Conservation (phyloP, 345 rosid genomes). For the Carallia brachiata region DNA sequence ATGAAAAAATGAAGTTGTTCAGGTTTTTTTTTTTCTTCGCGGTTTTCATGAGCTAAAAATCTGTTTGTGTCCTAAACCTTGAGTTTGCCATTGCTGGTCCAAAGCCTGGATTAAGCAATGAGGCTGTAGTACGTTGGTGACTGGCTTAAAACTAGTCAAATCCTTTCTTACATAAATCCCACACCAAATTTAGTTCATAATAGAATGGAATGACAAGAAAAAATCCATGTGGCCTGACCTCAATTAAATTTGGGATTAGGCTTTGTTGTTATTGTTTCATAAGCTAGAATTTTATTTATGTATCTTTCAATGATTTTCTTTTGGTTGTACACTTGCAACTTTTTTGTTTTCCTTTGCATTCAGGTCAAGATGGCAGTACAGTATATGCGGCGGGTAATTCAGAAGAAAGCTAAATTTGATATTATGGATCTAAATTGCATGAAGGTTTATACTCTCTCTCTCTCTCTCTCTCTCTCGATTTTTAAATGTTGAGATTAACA, state of each 20-base stretch:
- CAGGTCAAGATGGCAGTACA: slow-evolving; percentile 40
- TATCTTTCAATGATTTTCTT: neutral
- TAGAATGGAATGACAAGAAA: too few species aligned
- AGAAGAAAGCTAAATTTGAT: slow-evolving; percentile 38
- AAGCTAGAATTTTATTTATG: neutral
- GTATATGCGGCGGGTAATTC: slow-evolving; percentile 35
- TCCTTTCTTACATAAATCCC: too few species aligned
- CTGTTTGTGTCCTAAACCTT: too few species aligned
- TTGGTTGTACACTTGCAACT: slow-evolving; percentile 13
- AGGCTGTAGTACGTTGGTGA: too few species aligned
- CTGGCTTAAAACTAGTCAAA: too few species aligned
- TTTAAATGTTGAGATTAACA: neutral
- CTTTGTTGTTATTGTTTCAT: neutral
- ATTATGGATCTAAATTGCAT: slow-evolving; percentile 35
- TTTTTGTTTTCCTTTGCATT: slow-evolving; percentile 17
- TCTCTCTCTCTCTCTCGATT: too few species aligned
- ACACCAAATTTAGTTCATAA: too few species aligned
- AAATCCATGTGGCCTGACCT: too few species aligned
- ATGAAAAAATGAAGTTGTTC: neutral
- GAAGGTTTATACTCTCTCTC: slow-evolving; percentile 23
- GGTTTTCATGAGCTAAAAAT: too few species aligned
- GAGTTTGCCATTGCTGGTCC: too few species aligned
- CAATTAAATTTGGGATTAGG: too few species aligned
- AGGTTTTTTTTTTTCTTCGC: neutral
- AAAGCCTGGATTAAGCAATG: too few species aligned